Evolutionary conservation across 139 green algal genomes (phyloP), one percentile per base, ranked within the genome.

Genomic region (Haematococcus lacustris): DNA sequence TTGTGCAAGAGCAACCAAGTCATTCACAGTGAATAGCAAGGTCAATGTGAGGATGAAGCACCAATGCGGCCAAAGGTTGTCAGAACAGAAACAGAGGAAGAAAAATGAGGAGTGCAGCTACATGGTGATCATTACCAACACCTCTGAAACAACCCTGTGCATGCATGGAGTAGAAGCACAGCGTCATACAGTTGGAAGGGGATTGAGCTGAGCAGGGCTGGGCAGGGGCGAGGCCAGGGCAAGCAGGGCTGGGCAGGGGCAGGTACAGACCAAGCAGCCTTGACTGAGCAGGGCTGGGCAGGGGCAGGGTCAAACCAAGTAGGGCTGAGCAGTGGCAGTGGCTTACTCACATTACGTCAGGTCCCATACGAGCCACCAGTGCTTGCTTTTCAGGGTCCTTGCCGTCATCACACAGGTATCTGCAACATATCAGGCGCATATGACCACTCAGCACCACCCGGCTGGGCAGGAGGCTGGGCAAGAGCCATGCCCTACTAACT

Each of bases 401-500:
- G 53, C 71, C 71, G 50, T 82, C 76, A 40, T 82, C 76, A 30
- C 71, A 78, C 3, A 82, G 71, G 66, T 82, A 82, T 35, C 60
- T 67, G 60, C 32, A 38, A 57, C 13, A 28, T 13, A 57, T 13
- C 13, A 21, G 13, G 47, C 13, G 47, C 21, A 21, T 28, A 21
- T 21, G 47, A 57, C 21, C 13, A 21, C 47, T 57, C 13, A 57
- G 21, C 13, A 28, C 13, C 47, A 57, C 13, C 13, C 47, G 21
- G 13, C 13, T 13, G 21, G 47, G 47, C 47, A 57, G n/a, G n/a
- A n/a, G n/a, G n/a, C n/a, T n/a, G n/a, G n/a, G n/a, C n/a, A n/a
- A n/a, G n/a, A n/a, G n/a, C n/a, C n/a, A n/a, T n/a, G n/a, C n/a
- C n/a, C n/a, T n/a, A n/a, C n/a, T n/a, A n/a, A n/a, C n/a, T n/a